phyloP scores from a whole-genome alignment of 257 asterid species.

The Solanum pimpinellifolium region DNA sequence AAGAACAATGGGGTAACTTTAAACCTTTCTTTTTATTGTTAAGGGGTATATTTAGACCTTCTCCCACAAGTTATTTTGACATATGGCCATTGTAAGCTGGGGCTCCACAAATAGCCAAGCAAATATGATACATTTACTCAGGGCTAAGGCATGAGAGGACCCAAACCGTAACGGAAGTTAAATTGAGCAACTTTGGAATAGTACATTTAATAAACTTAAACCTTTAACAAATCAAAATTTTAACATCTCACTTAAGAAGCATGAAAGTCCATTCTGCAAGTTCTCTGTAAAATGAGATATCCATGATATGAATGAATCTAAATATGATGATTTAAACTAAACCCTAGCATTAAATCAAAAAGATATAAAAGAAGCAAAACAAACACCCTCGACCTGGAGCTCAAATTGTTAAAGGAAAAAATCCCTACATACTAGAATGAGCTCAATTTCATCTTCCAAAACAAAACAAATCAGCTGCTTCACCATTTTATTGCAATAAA shows the following conservation, averaged over 20 bases:
- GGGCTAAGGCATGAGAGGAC: neutral
- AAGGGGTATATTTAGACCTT: neutral
- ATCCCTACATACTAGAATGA: neutral
- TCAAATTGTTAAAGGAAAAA: neutral
- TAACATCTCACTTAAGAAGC: neutral
- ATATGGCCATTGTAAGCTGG: neutral
- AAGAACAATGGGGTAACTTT: neutral
- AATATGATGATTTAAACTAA: neutral
- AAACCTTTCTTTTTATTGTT: neutral
- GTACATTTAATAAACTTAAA: neutral
- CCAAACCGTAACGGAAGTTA: neutral
- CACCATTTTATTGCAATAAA: neutral
- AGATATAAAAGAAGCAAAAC: neutral
- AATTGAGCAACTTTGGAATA: neutral
- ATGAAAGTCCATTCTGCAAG: neutral
- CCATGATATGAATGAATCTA: neutral
- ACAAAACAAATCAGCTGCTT: neutral
- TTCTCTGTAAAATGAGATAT: neutral
- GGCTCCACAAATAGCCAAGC: neutral
- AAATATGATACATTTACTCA: neutral
- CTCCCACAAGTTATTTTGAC: neutral
- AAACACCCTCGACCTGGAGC: neutral
- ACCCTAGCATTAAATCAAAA: neutral
- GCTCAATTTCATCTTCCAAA: neutral
- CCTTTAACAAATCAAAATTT: neutral